Conservation (phyloP, 129 eudicot genomes). For the Oenanthe sinensis region DNA sequence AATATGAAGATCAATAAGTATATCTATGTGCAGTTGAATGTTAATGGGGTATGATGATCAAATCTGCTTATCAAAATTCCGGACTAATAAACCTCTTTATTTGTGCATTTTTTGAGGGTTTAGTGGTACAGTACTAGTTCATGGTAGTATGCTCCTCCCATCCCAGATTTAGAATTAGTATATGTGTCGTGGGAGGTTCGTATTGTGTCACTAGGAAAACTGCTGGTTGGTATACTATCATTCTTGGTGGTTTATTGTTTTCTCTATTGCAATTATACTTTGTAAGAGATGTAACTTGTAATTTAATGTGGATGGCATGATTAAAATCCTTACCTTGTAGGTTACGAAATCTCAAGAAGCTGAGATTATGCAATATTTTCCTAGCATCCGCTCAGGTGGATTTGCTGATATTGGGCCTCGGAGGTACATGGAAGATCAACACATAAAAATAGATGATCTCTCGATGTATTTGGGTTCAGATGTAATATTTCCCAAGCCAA, state of each 20-base stretch:
- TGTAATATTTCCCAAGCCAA: conserved; percentile 40
- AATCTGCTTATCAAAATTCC: no score
- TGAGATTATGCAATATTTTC: conserved; percentile 31
- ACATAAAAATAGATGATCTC: conserved; percentile 67
- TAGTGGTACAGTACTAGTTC: no score
- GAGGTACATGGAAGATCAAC: conserved; percentile 83
- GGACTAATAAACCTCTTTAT: no score
- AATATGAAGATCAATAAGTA: not conserved
- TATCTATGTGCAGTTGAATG: not conserved
- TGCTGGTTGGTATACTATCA: not conserved
- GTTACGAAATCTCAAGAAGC: conserved; percentile 42
- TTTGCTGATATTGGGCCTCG: conserved; percentile 78
- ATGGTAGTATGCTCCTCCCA: not conserved
- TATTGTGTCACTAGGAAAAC: not conserved
- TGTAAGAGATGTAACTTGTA: not conserved
- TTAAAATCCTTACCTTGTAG: conserved; percentile 16
- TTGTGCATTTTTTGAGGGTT: no score
- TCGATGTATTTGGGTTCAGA: conserved; percentile 43
- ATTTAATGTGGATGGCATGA: not conserved
- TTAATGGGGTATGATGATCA: not conserved
- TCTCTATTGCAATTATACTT: not conserved
- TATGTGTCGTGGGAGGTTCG: not conserved
- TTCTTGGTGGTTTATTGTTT: not conserved
- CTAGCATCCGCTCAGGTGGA: conserved; percentile 70
- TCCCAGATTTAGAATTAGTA: not conserved